A percentile compares a stretch with the other conserved stretches of the same genome.
These are phyloP conservation scores for Anisogramma anomala DNA, from an alignment of 2,329 filamentous ascomycete genomes.

Conservation along the genomic window DNA sequence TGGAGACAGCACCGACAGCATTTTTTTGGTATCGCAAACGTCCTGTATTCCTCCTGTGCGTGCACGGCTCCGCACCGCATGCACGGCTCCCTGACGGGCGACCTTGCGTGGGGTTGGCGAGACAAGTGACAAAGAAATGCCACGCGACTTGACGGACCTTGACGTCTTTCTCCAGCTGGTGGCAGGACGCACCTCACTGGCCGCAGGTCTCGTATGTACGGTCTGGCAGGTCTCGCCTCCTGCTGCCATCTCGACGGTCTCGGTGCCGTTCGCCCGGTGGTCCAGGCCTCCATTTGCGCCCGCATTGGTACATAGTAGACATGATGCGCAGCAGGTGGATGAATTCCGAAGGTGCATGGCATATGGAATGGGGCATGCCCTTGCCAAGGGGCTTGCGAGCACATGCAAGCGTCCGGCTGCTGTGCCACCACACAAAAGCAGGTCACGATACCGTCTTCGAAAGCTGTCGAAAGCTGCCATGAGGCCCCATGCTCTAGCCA, in stretches of 20 bases:
- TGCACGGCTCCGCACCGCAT: neutral
- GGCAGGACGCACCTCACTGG: neutral
- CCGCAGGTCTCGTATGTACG: too few relatives aligned
- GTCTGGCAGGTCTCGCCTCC: too few relatives aligned
- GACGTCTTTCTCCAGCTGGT: conserved; percentile 1
- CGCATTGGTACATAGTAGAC: too few relatives aligned
- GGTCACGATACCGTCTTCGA: conserved; percentile 6
- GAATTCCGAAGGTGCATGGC: too few relatives aligned
- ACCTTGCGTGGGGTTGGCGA: conserved; percentile 2
- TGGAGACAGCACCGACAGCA: neutral
- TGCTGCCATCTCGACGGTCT: too few relatives aligned
- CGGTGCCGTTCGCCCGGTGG: too few relatives aligned
- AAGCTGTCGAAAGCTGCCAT: neutral
- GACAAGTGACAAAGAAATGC: conserved; percentile 10
- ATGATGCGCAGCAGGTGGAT: too few relatives aligned
- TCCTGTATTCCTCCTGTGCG: neutral
- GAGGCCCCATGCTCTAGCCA: neutral
- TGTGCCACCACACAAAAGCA: neutral
- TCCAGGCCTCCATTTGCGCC: too few relatives aligned
- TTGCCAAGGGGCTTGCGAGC: neutral
- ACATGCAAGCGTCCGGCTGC: conserved; percentile 9
- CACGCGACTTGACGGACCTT: conserved; percentile 10
- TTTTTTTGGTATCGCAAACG: neutral
- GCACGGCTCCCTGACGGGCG: conserved; percentile 1
- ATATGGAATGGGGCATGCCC: neutral